phyloP scores from a whole-genome alignment of 768 basidiomycete genomes.

The Pleurotus citrinopileatus region DNA sequence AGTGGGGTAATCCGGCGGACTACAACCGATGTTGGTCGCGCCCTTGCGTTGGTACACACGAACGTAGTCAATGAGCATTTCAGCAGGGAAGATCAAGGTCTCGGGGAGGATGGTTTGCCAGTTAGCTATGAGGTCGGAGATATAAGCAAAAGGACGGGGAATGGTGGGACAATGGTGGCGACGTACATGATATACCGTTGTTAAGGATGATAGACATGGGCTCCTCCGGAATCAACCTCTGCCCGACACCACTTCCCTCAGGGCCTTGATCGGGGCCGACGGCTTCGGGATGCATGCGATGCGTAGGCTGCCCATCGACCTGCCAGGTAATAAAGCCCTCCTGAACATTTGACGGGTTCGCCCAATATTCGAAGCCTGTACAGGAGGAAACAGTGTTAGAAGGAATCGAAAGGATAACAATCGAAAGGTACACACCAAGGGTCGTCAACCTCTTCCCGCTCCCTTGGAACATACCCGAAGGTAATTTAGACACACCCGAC shows the following conservation, averaged over 20 bases:
- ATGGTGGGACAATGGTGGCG: background rate
- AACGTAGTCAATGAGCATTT: constrained; percentile 75
- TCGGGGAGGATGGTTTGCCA: constrained; percentile 61
- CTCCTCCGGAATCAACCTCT: constrained; percentile 58
- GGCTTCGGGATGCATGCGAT: constrained; percentile 50
- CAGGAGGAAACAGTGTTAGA: background rate
- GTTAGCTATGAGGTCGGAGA: constrained; percentile 34
- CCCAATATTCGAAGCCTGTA: constrained; percentile 74
- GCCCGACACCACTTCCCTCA: constrained; percentile 47
- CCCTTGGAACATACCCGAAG: constrained; percentile 56
- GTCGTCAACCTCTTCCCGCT: constrained; percentile 48
- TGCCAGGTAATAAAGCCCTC: constrained; percentile 79
- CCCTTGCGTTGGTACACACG: constrained; percentile 74
- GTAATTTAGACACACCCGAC: constrained; percentile 43
- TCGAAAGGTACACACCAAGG: constrained; percentile 33
- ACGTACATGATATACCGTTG: constrained; percentile 57
- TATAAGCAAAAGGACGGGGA: constrained; percentile 6
- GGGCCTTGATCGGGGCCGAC: constrained; percentile 37
- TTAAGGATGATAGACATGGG: constrained; percentile 62
- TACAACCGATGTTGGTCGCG: constrained; percentile 59
- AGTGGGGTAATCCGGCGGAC: constrained; percentile 65
- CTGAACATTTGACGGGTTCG: constrained; percentile 48
- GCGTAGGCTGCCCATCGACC: constrained; percentile 50
- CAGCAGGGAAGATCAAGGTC: constrained; percentile 66
- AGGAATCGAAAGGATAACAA: background rate